These are phyloP conservation scores for Clonostachys chloroleuca DNA, from an alignment of 2,329 filamentous ascomycete genomes.

Conservation along the genomic window DNA sequence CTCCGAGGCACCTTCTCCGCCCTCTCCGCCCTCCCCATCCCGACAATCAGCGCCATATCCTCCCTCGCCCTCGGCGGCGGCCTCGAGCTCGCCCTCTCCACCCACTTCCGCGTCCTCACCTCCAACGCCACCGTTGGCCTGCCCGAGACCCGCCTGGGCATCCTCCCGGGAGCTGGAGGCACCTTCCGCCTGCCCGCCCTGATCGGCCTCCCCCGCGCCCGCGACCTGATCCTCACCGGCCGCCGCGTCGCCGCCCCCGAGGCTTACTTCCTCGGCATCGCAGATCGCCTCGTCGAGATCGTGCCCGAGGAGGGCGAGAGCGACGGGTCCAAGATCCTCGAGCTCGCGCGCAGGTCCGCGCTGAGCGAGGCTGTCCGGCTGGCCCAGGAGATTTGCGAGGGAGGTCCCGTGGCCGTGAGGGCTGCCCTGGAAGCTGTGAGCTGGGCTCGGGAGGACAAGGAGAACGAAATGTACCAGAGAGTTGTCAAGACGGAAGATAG, in stretches of 20 bases:
- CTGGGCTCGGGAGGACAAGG: constrained; percentile 68
- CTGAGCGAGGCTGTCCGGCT: constrained; percentile 73
- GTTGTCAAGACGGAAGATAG: constrained; percentile 84
- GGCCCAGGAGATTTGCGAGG: constrained; percentile 82
- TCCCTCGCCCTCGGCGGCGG: constrained; percentile 88
- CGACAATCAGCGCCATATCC: constrained; percentile 84
- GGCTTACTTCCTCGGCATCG: constrained; percentile 87
- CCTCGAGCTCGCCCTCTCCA: constrained; percentile 86
- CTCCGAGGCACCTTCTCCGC: constrained; percentile 73
- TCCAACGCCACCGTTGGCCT: constrained; percentile 76
- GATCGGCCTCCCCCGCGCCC: constrained; percentile 75
- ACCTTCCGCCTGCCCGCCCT: constrained; percentile 82
- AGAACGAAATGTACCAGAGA: constrained; percentile 81
- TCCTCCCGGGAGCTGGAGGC: constrained; percentile 91
- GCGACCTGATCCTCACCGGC: constrained; percentile 87
- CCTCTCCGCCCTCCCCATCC: constrained; percentile 74
- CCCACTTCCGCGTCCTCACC: constrained; percentile 82
- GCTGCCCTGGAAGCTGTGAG: constrained; percentile 77
- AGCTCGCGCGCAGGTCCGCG: constrained; percentile 60
- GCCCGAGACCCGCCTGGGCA: constrained; percentile 88
- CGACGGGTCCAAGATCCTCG: constrained; percentile 37
- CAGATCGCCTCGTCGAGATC: constrained; percentile 84
- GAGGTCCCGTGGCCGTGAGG: constrained; percentile 77
- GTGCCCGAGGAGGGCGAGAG: constrained; percentile 49
- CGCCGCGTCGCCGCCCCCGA: constrained; percentile 79